phyloP scores from a whole-genome alignment of 2,329 filamentous ascomycete genomes.

The Colletotrichum sidae region DNA sequence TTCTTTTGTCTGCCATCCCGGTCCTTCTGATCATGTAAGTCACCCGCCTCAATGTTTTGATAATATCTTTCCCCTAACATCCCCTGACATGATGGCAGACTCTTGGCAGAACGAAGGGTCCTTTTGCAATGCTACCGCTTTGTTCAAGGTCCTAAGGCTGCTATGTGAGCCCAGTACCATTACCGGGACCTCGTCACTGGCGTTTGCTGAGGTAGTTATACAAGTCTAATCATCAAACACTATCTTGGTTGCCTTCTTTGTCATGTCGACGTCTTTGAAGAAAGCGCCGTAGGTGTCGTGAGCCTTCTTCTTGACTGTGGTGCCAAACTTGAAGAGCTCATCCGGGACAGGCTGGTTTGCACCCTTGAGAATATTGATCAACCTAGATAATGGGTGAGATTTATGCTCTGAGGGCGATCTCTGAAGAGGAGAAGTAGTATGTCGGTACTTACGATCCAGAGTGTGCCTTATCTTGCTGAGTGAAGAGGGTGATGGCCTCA shows the following conservation, averaged over 20 bases:
- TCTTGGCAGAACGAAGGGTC: constrained; percentile 65
- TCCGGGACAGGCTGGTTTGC: constrained; percentile 93
- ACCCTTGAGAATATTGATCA: constrained; percentile 95
- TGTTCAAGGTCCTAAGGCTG: constrained; percentile 46
- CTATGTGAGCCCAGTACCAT: neutral
- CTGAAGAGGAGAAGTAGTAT: neutral
- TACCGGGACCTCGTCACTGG: too few species aligned
- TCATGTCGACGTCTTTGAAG: constrained; percentile 89
- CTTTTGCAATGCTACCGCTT: constrained; percentile 62
- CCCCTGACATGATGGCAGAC: constrained; percentile 50
- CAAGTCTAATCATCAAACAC: constrained; percentile 74
- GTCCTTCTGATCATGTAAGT: constrained; percentile 72
- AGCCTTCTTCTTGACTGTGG: constrained; percentile 98
- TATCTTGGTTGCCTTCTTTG: constrained; percentile 89
- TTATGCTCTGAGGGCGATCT: neutral
- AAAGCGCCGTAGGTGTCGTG: constrained; percentile 96
- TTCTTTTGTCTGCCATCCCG: constrained; percentile 61
- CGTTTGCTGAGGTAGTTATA: too few species aligned
- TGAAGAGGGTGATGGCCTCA: constrained; percentile 92
- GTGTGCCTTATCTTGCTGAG: constrained; percentile 91
- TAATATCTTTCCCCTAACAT: constrained; percentile 18
- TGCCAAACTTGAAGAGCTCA: constrained; percentile 92
- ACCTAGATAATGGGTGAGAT: constrained; percentile 56
- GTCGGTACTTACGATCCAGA: constrained; percentile 80
- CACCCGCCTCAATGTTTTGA: constrained; percentile 22